Conservation (phyloP, 257 asterid genomes). For the Linaria vulgaris region DNA sequence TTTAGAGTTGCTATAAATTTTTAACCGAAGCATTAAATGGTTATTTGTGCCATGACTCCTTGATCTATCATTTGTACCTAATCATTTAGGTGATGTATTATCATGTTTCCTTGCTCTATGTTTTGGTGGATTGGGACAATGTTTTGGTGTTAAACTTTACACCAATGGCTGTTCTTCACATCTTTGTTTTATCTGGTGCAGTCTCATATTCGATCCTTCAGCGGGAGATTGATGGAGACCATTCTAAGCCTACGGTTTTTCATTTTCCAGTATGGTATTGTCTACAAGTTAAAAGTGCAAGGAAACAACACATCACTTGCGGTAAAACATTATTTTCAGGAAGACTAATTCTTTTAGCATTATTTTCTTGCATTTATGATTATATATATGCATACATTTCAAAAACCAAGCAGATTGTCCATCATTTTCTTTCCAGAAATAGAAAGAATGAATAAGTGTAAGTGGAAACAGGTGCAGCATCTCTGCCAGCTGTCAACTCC, state of each 20-base stretch:
- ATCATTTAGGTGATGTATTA: not conserved
- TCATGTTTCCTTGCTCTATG: not conserved
- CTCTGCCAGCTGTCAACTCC: too few species aligned
- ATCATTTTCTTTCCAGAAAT: too few species aligned
- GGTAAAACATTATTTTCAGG: too few species aligned
- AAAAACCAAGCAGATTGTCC: too few species aligned
- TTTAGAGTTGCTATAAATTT: too few species aligned
- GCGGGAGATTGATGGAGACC: constrained; percentile 93
- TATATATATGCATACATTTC: constrained; percentile 2
- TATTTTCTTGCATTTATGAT: constrained; percentile 10
- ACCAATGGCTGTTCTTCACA: constrained; percentile 7
- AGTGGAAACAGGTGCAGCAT: too few species aligned
- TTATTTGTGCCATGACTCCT: not conserved
- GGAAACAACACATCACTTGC: constrained; percentile 70
- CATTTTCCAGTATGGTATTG: constrained; percentile 87
- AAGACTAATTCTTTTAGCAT: constrained; percentile 9
- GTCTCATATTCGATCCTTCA: constrained; percentile 88
- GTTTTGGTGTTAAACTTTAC: too few species aligned
- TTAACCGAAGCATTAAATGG: not conserved
- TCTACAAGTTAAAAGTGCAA: constrained; percentile 76
- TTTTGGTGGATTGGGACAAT: not conserved
- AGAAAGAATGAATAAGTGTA: too few species aligned
- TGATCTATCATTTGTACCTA: not conserved
- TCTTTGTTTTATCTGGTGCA: constrained; percentile 42
- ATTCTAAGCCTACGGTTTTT: constrained; percentile 87